phyloP scores from a whole-genome alignment of 441 rosid species.

The Hypseocharis bilobata region DNA sequence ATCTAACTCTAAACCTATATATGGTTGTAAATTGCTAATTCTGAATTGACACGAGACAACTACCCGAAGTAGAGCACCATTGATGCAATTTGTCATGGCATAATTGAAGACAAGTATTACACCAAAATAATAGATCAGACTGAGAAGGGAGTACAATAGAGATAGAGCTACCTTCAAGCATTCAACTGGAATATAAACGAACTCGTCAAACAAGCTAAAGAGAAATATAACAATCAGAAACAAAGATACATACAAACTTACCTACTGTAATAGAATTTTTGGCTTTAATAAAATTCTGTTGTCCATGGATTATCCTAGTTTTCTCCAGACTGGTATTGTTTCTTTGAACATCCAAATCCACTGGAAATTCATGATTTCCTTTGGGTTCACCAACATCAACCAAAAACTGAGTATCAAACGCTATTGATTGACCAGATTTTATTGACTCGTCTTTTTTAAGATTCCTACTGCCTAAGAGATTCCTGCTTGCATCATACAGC shows the following conservation, averaged over 20 bases:
- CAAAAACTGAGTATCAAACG: constrained; percentile 7
- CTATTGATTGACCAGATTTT: constrained; percentile 9
- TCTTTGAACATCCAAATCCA: not conserved
- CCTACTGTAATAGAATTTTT: constrained; percentile 30
- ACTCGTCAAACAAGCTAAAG: not conserved
- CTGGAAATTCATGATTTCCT: not conserved
- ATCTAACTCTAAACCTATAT: too few relatives aligned
- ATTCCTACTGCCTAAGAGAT: constrained; percentile 12
- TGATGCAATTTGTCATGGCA: too few relatives aligned
- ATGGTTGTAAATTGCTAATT: too few relatives aligned
- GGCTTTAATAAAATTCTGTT: constrained; percentile 19
- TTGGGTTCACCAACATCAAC: constrained; percentile 14
- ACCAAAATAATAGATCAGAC: too few relatives aligned
- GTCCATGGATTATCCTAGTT: not conserved
- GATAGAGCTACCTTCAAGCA: too few relatives aligned
- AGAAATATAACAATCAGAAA: constrained; percentile 14
- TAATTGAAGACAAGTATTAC: not conserved
- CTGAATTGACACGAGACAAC: too few relatives aligned
- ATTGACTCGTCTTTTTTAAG: constrained; percentile 16
- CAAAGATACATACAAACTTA: constrained; percentile 14
- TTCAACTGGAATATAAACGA: too few relatives aligned
- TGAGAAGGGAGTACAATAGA: too few relatives aligned
- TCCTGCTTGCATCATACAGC: constrained; percentile 16
- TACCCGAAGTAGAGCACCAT: too few relatives aligned
- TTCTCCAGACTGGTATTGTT: not conserved